Evolutionary conservation across 2,329 filamentous ascomycete species (phyloP), one percentile per base, ranked within the genome.

Genomic region (Pseudogymnoascus sp.): DNA sequence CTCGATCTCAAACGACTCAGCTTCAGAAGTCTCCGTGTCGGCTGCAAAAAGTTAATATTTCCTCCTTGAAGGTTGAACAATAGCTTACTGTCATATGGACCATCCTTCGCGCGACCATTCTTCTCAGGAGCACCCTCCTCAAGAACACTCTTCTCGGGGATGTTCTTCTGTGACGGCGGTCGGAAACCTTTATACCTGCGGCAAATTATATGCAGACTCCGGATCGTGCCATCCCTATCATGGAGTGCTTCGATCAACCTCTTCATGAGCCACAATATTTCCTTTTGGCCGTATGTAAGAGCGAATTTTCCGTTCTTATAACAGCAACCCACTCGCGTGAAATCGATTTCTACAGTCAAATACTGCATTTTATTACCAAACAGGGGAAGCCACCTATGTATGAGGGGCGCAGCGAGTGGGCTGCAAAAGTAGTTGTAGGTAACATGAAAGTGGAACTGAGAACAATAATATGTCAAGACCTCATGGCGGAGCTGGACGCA

Each of bases 401-500:
- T 67, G 10, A 72, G 64, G 1, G 70, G 70, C 2, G 68, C 70
- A 18, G 69, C 64, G 3, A 48, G 35, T 7, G 68, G 66, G 1
- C 66, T 66, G 33, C 62, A 68, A 42, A 71, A 69, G 27, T 63
- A 60, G 33, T 55, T 68, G 0, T 71, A 45, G 0, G 72, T 72
- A 58, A 72, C 64, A 58, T 73, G 71, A 42, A 73, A 73, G 7
- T 65, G 61, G 60, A 69, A 70, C 35, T 69, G 58, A 4, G 68
- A 67, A 68, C 69, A 72, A 61, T 72, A 72, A 35, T 68, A 72
- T n/a, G 62, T 65, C 67, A 72, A 61, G 25, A 71, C 18, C n/a
- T 72, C 71, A 13, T 66, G 18, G 1, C 71, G 67, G 35, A 72
- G 60, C 33, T 59, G 31, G 18, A 36, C n/a, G 25, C 55, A 59